Evolutionary conservation across 371 early-diverging fungal species (phyloP), one percentile per base, ranked within the genome.

Genomic region (Sporodiniella umbellata): DNA sequence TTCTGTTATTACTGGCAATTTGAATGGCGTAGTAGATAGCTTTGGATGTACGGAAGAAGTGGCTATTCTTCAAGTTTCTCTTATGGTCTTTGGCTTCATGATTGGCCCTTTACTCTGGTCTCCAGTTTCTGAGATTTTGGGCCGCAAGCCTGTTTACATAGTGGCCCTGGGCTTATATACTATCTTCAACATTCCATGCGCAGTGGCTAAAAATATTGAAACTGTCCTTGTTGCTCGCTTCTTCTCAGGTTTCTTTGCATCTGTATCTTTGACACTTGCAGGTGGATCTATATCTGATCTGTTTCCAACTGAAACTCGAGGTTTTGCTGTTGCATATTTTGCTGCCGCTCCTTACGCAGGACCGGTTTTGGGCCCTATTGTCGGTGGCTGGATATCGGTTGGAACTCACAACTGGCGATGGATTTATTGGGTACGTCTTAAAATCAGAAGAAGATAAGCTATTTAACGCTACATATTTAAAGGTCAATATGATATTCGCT

Each of bases 261-360:
- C 72, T 0, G 62, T 58, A 22, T 48, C 59, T 24, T 39, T 74
- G 1, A 75, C 69, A 0, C 44, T 70, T 24, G 72, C 75, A 18
- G 75, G 75, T 56, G 70, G 73, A 4, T 58, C 65, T 0, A 73
- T 73, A 23, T 60, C 68, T 45, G 74, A 73, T 48, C 43, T 73
- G 8, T 73, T 69, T 24, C 55, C 59, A 35, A 52, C 62, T 8
- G 68, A 66, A 31, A 55, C 55, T 35, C 64, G 70, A 31, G 70
- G 74, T 50, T 58, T 54, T 38, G 74, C 74, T 11, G 70, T 73
- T 51, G 74, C 74, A 24, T 73, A 65, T 33, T 73, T 73, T 56
- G 74, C 74, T 19, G 70, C 70, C 55, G 74, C 74, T 14, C 73
- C 73, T 26, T 72, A 68, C 44, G 64, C 62, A 22, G 72, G 77